Conservation (phyloP, 495 filamentous ascomycete species). For the Talaromyces nanjingensis region DNA sequence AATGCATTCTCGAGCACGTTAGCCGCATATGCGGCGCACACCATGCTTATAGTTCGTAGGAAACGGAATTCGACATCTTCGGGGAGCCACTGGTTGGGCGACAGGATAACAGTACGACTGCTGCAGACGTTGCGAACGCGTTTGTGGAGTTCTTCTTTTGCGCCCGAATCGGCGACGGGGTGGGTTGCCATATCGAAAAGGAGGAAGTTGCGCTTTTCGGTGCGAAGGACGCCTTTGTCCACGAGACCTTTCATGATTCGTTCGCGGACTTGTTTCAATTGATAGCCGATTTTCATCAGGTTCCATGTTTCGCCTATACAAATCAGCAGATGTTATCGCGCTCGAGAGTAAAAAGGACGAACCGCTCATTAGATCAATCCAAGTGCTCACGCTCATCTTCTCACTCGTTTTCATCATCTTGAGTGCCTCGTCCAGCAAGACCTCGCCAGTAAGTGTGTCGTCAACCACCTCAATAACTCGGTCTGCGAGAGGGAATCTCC, state of each 20-base stretch:
- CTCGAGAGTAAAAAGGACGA: constrained; percentile 21
- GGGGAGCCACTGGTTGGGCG: constrained; percentile 75
- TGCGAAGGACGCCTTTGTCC: constrained; percentile 96
- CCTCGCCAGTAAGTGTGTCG: constrained; percentile 94
- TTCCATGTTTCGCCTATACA: constrained; percentile 93
- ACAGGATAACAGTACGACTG: constrained; percentile 86
- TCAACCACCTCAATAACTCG: constrained; percentile 93
- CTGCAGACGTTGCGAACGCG: constrained; percentile 90
- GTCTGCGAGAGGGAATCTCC: constrained; percentile 88
- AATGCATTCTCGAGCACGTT: constrained; percentile 98
- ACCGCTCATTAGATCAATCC: constrained; percentile 99
- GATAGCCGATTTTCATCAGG: constrained; percentile 99
- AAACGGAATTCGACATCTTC: constrained; percentile 92
- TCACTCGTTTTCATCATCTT: constrained; percentile 99
- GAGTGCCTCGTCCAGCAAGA: constrained; percentile 92
- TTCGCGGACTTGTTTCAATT: constrained; percentile 98
- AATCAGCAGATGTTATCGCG: neutral
- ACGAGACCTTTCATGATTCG: constrained; percentile 96
- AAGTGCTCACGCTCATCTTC: constrained; percentile 98
- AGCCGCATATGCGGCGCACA: constrained; percentile 95
- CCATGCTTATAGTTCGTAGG: constrained; percentile 85
- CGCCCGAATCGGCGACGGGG: constrained; percentile 93
- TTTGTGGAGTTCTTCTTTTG: constrained; percentile 92
- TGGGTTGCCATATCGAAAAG: constrained; percentile 99
- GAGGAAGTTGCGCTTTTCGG: constrained; percentile 98